phyloP scores from a whole-genome alignment of 2,329 filamentous ascomycete species.

The Neonectria neomacrospora region DNA sequence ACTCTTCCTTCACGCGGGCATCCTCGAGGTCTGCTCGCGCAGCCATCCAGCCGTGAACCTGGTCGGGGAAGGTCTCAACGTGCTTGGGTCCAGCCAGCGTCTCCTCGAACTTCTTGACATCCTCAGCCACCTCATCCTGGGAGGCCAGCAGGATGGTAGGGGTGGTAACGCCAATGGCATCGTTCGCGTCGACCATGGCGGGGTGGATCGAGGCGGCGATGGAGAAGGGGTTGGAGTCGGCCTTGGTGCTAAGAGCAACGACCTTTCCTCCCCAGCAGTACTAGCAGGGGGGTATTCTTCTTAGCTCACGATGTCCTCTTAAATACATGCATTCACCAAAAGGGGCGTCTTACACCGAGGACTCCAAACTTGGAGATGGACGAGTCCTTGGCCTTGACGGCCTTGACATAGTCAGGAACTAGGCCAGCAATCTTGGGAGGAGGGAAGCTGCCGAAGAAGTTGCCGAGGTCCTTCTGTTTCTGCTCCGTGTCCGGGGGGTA shows the following conservation, averaged over 20 bases:
- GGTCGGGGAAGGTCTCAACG: constrained; percentile 73
- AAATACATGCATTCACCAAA: constrained; percentile 20
- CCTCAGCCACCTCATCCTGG: constrained; percentile 68
- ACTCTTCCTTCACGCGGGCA: constrained; percentile 68
- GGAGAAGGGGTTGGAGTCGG: constrained; percentile 65
- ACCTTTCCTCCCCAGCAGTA: constrained; percentile 81
- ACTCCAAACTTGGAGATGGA: constrained; percentile 69
- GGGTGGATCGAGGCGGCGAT: constrained; percentile 66
- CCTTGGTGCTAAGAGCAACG: constrained; percentile 61
- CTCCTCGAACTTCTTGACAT: constrained; percentile 67
- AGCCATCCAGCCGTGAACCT: constrained; percentile 81
- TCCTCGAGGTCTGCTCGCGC: constrained; percentile 70
- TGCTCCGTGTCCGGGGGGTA: constrained; percentile 73
- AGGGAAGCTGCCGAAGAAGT: constrained; percentile 66
- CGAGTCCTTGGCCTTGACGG: constrained; percentile 63
- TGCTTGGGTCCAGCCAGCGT: constrained; percentile 65
- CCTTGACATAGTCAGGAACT: constrained; percentile 66
- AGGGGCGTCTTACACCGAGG: constrained; percentile 61
- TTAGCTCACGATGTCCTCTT: neutral
- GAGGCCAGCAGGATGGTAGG: constrained; percentile 73
- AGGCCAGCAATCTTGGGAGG: constrained; percentile 59
- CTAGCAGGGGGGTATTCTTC: constrained; percentile 38
- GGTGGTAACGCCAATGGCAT: constrained; percentile 69
- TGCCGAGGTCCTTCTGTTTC: constrained; percentile 67
- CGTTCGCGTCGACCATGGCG: constrained; percentile 71